phyloP scores from a whole-genome alignment of 176 grass and related monocot species.

The Thinopyrum elongatum region DNA sequence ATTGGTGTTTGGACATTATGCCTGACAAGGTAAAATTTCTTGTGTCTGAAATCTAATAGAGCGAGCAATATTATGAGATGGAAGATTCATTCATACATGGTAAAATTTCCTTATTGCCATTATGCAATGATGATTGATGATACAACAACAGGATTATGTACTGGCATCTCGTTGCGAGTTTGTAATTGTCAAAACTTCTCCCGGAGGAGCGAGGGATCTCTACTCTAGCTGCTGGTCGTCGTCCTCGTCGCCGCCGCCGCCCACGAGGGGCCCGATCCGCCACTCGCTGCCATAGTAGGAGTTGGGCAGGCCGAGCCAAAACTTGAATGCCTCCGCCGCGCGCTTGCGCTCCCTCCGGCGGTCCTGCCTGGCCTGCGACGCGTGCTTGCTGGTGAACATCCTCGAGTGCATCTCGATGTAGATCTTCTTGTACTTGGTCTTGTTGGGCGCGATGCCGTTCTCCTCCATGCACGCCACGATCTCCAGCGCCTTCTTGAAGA shows the following conservation, averaged over 20 bases:
- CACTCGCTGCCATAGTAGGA: conserved; percentile 83
- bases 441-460: conserved; percentile 79
- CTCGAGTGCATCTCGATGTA: conserved; percentile 90
- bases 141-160: neutral
- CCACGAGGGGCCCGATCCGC: conserved; percentile 6
- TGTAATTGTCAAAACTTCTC: neutral
- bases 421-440: conserved; percentile 92
- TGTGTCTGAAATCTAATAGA: neutral
- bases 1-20: neutral
- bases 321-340: conserved; percentile 88
- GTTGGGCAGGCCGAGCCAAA: conserved; percentile 94
- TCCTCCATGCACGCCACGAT: conserved; percentile 98
- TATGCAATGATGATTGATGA: neutral
- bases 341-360: conserved; percentile 64
- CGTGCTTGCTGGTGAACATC: conserved; percentile 93
- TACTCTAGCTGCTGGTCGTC: neutral
- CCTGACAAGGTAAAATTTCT: neutral
- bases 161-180: neutral
- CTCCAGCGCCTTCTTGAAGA: conserved; percentile 93
- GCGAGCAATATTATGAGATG: neutral
- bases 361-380: conserved; percentile 80
- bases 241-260: neutral
- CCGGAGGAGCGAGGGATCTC: neutral
- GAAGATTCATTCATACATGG: neutral
- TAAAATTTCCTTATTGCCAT: neutral